Percentiles rank a stretch among this genome's conserved stretches.
Evolutionary conservation across 108 stramenopile genomes (phyloP).

Genomic region (Schizochytrium sp.): DNA sequence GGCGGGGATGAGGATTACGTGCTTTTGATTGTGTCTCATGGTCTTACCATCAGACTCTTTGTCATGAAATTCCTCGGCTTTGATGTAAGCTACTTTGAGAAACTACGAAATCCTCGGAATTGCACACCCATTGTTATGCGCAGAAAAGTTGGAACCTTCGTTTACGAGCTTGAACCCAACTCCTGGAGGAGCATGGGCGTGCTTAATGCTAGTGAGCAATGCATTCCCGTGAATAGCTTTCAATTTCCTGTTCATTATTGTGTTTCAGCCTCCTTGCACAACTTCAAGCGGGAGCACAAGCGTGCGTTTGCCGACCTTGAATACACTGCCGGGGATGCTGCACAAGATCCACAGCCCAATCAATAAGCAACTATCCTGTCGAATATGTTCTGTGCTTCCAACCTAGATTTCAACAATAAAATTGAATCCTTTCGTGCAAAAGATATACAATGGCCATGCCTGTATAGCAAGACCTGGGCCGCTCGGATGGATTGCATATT

Average conservation of each 20-base stretch:
- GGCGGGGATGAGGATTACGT: background rate
- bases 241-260: constrained; percentile 59
- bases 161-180: constrained; percentile 31
- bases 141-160: background rate
- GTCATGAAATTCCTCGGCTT: constrained; percentile 48
- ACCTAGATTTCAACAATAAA: too few relatives aligned
- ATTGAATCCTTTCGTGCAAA: too few relatives aligned
- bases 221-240: constrained; percentile 9
- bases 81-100: constrained; percentile 29
- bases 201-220: background rate
- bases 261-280: background rate
- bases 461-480: too few relatives aligned
- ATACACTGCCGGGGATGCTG: background rate
- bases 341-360: too few relatives aligned
- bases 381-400: too few relatives aligned
- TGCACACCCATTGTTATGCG: constrained; percentile 49
- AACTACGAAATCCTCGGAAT: constrained; percentile 23
- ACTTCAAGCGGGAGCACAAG: background rate
- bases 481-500: too few relatives aligned
- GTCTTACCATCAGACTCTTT: constrained; percentile 50
- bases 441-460: too few relatives aligned
- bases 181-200: constrained; percentile 52
- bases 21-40: constrained; percentile 40
- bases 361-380: too few relatives aligned
- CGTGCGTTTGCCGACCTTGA: background rate